Conservation (phyloP, 116 monocot genomes). For the Dioscorea cayenensis region DNA sequence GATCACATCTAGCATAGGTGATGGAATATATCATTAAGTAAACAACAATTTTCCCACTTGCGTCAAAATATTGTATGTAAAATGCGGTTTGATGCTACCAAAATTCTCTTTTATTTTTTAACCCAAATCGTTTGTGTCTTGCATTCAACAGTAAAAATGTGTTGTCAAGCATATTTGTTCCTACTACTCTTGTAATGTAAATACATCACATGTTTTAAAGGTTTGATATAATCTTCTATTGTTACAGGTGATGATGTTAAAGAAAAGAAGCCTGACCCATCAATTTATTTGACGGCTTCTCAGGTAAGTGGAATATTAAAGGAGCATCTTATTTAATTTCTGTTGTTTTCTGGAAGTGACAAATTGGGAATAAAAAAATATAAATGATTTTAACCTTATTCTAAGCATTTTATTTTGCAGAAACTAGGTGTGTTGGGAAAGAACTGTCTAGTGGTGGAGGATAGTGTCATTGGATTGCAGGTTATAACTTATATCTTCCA, state of each 20-base stretch:
- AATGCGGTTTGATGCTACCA: too few species aligned
- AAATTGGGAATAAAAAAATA: background rate
- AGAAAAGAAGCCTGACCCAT: constrained; percentile 92
- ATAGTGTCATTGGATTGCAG: constrained; percentile 92
- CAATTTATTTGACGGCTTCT: constrained; percentile 74
- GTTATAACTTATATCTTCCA: constrained; percentile 25
- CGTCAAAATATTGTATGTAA: too few species aligned
- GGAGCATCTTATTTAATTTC: background rate
- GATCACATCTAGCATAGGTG: too few species aligned
- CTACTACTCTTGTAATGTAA: background rate
- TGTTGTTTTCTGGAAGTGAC: background rate
- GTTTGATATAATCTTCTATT: background rate
- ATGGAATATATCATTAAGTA: too few species aligned
- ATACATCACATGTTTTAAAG: too few species aligned
- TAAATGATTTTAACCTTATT: background rate
- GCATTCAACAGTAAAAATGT: too few species aligned
- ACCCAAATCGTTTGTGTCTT: too few species aligned
- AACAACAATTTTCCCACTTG: too few species aligned
- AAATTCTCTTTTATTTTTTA: too few species aligned
- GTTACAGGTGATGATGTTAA: constrained; percentile 89
- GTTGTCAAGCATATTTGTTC: background rate
- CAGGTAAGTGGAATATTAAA: constrained; percentile 31
- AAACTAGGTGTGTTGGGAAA: constrained; percentile 39
- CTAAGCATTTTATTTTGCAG: constrained; percentile 19
- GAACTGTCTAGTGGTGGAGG: constrained; percentile 94